Evolutionary conservation across 2,329 filamentous ascomycete species (phyloP).

Genomic region (Pezicula carpinea): DNA sequence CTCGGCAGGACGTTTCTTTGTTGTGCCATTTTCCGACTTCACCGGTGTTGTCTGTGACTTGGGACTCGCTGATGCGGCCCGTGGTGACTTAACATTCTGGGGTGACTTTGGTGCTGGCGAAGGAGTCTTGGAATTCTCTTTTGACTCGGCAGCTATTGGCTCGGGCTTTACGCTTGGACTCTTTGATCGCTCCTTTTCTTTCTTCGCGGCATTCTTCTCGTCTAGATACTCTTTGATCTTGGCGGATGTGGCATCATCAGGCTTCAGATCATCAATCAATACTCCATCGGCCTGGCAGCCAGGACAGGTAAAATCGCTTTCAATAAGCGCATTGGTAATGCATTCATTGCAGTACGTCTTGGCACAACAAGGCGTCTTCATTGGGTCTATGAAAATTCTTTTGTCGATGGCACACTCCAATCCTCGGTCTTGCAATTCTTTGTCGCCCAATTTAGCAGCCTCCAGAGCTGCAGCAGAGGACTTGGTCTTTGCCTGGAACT

Average conservation of each 20-base stretch:
- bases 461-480: constrained; percentile 79
- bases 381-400: constrained; percentile 96
- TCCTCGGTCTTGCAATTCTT: constrained; percentile 82
- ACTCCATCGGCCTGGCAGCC: constrained; percentile 87
- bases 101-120: constrained; percentile 29
- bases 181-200: constrained; percentile 41
- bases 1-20: constrained; percentile 79
- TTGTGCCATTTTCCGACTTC: constrained; percentile 29
- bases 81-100: constrained; percentile 29
- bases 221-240: constrained; percentile 74
- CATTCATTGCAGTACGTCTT: constrained; percentile 99
- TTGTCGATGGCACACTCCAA: constrained; percentile 95
- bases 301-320: constrained; percentile 95
- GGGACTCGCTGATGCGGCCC: constrained; percentile 21
- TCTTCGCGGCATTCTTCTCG: constrained; percentile 42
- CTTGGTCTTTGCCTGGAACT: constrained; percentile 93
- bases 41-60: constrained; percentile 32
- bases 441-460: constrained; percentile 70
- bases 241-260: constrained; percentile 72
- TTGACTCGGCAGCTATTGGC: constrained; percentile 27
- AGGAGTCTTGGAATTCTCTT: constrained; percentile 26
- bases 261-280: constrained; percentile 83
- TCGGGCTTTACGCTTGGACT: constrained; percentile 35
- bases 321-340: constrained; percentile 97
- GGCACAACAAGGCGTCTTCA: constrained; percentile 97